These are phyloP conservation scores for Penicillium sp. DNA, from an alignment of 2,329 filamentous ascomycete species.

Conservation along the genomic window DNA sequence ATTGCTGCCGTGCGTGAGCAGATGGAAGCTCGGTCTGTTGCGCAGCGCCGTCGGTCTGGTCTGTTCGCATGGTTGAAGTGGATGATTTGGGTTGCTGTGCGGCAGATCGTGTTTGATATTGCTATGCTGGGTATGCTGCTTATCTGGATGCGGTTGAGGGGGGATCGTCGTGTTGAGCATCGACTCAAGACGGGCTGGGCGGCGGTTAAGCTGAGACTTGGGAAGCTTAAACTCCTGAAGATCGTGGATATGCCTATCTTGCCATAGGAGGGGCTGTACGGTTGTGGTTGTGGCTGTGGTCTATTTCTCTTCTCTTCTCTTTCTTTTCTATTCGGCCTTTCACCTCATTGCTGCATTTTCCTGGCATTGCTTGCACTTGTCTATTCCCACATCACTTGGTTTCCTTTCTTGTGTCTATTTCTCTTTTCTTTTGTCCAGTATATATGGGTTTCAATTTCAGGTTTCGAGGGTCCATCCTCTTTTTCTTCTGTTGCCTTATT, in stretches of 20 bases:
- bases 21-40: slow-evolving; percentile 72
- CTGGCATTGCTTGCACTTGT: not conserved
- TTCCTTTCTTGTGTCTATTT: slow-evolving; percentile 11
- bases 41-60: slow-evolving; percentile 63
- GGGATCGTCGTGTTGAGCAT: slow-evolving; percentile 43
- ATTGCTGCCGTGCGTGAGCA: slow-evolving; percentile 90
- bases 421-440: slow-evolving; percentile 22
- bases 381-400: not conserved
- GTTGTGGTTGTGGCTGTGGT: not conserved
- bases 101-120: slow-evolving; percentile 72
- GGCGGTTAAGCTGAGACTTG: slow-evolving; percentile 34
- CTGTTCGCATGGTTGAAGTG: slow-evolving; percentile 69
- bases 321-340: not conserved
- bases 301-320: slow-evolving; percentile 1
- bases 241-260: slow-evolving; percentile 25
- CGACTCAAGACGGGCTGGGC: slow-evolving; percentile 34
- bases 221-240: slow-evolving; percentile 25
- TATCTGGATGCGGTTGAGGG: slow-evolving; percentile 42
- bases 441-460: slow-evolving; percentile 26
- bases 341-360: not conserved
- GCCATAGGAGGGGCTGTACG: slow-evolving; percentile 17
- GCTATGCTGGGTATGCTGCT: slow-evolving; percentile 47
- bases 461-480: slow-evolving; percentile 10
- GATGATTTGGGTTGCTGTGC: slow-evolving; percentile 65
- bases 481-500: slow-evolving; percentile 5